phyloP scores from a whole-genome alignment of 495 filamentous ascomycete genomes.

The Rhypophila decipiens region DNA sequence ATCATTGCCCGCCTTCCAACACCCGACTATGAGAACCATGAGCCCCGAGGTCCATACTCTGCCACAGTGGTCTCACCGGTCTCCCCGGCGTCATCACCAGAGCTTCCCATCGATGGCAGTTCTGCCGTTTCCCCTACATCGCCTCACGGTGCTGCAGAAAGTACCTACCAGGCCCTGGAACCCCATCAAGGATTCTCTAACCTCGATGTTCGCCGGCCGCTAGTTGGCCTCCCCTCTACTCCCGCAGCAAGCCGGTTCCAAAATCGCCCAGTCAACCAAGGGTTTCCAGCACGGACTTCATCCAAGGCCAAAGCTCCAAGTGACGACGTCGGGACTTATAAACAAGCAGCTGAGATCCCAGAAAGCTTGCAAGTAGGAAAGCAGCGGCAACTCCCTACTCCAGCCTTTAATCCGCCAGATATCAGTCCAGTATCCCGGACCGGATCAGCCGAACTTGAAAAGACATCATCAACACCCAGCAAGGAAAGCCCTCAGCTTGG shows the following conservation, averaged over 20 bases:
- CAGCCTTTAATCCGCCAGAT: background rate
- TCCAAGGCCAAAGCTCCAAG: conserved; percentile 2
- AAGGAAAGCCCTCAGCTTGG: background rate
- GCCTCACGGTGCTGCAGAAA: conserved; percentile 1
- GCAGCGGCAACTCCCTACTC: conserved; percentile 1
- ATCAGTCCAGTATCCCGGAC: conserved; percentile 12
- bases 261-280: background rate
- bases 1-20: conserved; percentile 16
- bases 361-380: background rate
- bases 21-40: conserved; percentile 19
- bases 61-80: conserved; percentile 17
- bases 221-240: conserved; percentile 12
- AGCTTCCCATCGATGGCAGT: conserved; percentile 9
- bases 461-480: conserved; percentile 14
- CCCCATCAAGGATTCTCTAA: conserved; percentile 6
- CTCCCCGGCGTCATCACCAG: conserved; percentile 26
- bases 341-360: background rate
- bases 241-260: conserved; percentile 13
- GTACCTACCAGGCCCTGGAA: no score
- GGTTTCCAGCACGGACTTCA: conserved; percentile 6
- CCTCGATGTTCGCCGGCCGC: conserved; percentile 10
- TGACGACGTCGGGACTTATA: conserved; percentile 7
- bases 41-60: conserved; percentile 12
- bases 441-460: conserved; percentile 14
- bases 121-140: conserved; percentile 5